Base-by-base conservation (phyloP, 2,329 filamentous ascomycete species). In the Penicillium sp. region DNA sequence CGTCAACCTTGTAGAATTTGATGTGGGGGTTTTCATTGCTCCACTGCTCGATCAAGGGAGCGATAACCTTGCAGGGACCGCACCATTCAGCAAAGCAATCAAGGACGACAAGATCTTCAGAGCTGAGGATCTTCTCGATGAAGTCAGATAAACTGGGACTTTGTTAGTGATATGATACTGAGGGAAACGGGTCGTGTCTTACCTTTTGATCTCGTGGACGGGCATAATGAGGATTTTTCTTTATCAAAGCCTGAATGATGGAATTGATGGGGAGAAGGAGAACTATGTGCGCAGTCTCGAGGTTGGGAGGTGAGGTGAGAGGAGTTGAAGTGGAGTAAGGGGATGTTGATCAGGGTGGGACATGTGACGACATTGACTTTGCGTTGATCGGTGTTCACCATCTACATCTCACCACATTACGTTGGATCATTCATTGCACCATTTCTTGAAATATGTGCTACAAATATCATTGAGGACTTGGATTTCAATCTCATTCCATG, bases 1-100 rank as follows among this genome's bases (percentile, higher is more conserved):
- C 62, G 31, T 63, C 55, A 7, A 63, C 27, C 35, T 58, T 62
- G 53, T 60, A 62, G 51, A 63, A 63, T 16, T 62, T 60, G n/a
- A 39, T 48, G 4, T 55, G n/a, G 0, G 55, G 16, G 31, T 55
- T 55, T 5, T 23, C 1, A 3, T 54, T 19, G 26, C 59, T 62
- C 45, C 52, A 57, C n/a, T 57, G 8, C 19, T 63, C 59, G 11
- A 59, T 44, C 16, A 31, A 16, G 3, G 62, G 62, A 1, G 57
- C 53, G 25, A 63, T 58, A 6, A 53, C 45, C 26, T 53, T 53
- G 60, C 62, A 63, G 25, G 62, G 62, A 3, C 53, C 57, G 25
- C 59, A 63, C 60, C 59, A 62, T 23, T 47, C 50, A 7, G 62
- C 62, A 44, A 50, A 63, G 53, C 54, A 58, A 35, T 63, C 62